phyloP scores from a whole-genome alignment of 1,139 yeast genomes.

The Kurtzmaniella quercitrusa region DNA sequence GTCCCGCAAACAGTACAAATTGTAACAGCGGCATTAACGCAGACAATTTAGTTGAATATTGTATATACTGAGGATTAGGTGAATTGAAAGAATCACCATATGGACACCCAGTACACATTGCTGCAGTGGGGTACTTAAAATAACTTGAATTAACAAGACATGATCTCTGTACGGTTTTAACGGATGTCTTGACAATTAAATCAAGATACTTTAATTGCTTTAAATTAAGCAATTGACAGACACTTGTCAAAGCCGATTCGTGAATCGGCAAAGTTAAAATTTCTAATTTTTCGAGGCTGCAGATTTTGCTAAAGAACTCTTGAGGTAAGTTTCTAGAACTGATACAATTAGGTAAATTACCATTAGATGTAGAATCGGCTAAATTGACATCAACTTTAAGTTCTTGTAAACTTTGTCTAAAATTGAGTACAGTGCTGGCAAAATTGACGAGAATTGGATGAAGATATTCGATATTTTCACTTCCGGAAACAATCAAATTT shows the following conservation, averaged over 20 bases:
- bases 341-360: constrained; percentile 10
- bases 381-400: constrained; percentile 14
- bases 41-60: background rate
- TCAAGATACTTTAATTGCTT: constrained; percentile 11
- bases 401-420: constrained; percentile 8
- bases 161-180: background rate
- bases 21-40: background rate
- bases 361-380: constrained; percentile 13
- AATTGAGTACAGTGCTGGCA: constrained; percentile 5
- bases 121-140: constrained; percentile 4
- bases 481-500: background rate
- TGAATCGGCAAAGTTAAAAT: constrained; percentile 5
- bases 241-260: constrained; percentile 1
- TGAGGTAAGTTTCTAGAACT: constrained; percentile 7
- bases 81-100: background rate
- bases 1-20: background rate
- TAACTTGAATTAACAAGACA: constrained; percentile 4
- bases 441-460: constrained; percentile 11
- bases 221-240: constrained; percentile 5
- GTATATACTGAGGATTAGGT: background rate
- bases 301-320: constrained; percentile 5
- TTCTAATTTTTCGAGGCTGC: constrained; percentile 10
- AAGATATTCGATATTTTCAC: background rate
- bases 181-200: background rate
- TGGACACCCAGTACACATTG: constrained; percentile 3